Evolutionary conservation across 306 rosid genomes (phyloP), one percentile per base, ranked within the genome.

Genomic region (Quercus mongolica): DNA sequence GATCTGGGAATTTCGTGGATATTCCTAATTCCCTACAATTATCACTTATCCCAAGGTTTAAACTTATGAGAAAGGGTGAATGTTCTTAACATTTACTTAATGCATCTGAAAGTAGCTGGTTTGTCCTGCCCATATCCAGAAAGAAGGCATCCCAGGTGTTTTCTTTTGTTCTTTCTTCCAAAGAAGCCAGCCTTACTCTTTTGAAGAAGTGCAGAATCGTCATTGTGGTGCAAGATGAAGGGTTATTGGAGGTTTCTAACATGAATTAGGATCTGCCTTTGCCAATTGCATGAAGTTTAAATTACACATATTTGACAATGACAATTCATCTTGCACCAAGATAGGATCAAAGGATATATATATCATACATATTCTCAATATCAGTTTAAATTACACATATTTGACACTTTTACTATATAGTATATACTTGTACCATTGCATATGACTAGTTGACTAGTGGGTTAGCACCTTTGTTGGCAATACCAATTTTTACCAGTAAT

Each of bases 401-500:
- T 69, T 73, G 72, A 8, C 72, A 6, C 41, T 35, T 35, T 35
- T 6, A 35, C 41, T 35, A 1, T 35, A 35, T 35, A 35, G 41
- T 35, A 35, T 35, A 6, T 35, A 68, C 61, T n/a, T 31, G n/a
- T 3, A n/a, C 38, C 41, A 63, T 65, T 73, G 68, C 17, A 57
- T 56, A 35, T 35, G 41, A 35, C 7, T 33, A 33, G 38, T 6
- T 20, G 5, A 8, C 23, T 8, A 17, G 18, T 51, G 25, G 55
- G 41, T 77, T 44, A 57, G 28, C 69, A 23, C 35, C 69, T 52
- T 79, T 71, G 17, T 74, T 70, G 21, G 61, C 20, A 26, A 28
- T 75, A 62, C 31, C 67, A 9, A 69, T 28, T 76, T 70, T 79
- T 76, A 79, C 80, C 38, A 14, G 35, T 54, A 26, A 74, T 41